A percentile compares a stretch with the other conserved stretches of the same genome.
These are phyloP conservation scores for Apodospora peruviana DNA, from an alignment of 495 filamentous ascomycete species.

Conservation along the genomic window DNA sequence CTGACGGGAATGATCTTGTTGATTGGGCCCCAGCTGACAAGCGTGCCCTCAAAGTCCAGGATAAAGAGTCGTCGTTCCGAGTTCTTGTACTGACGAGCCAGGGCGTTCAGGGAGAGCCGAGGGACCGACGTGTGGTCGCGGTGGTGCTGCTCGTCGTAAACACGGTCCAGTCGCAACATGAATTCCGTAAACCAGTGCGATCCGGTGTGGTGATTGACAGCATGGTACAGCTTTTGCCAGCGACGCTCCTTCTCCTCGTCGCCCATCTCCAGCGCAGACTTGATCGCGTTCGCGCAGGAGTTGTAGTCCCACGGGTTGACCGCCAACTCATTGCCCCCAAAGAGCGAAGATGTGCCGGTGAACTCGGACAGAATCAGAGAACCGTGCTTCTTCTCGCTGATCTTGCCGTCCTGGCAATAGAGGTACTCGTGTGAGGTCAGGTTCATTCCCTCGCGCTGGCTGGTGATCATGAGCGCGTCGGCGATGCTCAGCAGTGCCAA, in stretches of 20 bases:
- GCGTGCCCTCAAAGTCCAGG: constrained; percentile 86
- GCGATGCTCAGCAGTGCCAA: constrained; percentile 82
- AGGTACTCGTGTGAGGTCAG: constrained; percentile 88
- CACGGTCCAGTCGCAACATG: constrained; percentile 57
- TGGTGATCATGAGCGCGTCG: constrained; percentile 87
- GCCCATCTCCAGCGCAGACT: constrained; percentile 69
- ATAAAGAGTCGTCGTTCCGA: constrained; percentile 71
- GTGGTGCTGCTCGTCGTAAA: constrained; percentile 74
- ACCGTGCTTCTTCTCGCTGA: constrained; percentile 67
- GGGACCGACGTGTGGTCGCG: constrained; percentile 81
- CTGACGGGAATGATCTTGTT: constrained; percentile 75
- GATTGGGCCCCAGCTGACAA: constrained; percentile 77
- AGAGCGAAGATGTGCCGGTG: constrained; percentile 82
- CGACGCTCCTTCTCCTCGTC: constrained; percentile 65
- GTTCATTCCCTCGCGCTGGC: constrained; percentile 93
- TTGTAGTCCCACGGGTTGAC: constrained; percentile 94
- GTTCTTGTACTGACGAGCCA: constrained; percentile 58
- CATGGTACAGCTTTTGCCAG: constrained; percentile 67
- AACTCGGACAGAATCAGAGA: constrained; percentile 91
- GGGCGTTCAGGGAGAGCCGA: constrained; percentile 60
- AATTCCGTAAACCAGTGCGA: constrained; percentile 76
- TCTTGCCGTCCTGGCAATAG: constrained; percentile 83
- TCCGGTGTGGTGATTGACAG: constrained; percentile 75
- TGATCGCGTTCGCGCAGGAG: constrained; percentile 76
- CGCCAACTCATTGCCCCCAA: constrained; percentile 67